Evolutionary conservation across 768 basidiomycete genomes (phyloP), one percentile per base, ranked within the genome.

Genomic region (Gelatoporia subvermispora): DNA sequence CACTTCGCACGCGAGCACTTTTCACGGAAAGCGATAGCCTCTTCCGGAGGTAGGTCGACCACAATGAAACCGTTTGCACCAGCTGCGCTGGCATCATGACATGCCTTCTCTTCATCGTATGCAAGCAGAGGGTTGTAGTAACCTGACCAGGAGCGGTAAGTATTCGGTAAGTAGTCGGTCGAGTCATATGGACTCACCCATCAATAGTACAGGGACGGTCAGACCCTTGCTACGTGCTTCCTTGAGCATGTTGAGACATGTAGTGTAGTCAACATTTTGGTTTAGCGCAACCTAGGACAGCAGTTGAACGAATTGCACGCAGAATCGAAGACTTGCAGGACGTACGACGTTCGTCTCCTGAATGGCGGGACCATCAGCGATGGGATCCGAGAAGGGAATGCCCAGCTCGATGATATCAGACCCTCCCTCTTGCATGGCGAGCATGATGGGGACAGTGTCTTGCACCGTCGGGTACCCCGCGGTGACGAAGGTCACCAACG

Each of bases 41-140:
- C 96, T 68, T 97, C 94, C 13, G 96, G 96, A 28, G 96, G 96
- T 23, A 98, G 81, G 64, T 99, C 96, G 21, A 98, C 94, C 70
- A 99, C 82, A 57, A 98, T 94, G 63, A 93, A 99, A 1, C 96
- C 96, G 65, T 95, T 98, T 0, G 92, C 96, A 15, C 95, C 95
- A 16, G 92, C 93, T 49, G 84, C 83, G 40, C 71, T 76, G 2
- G 93, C 94, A 63, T 96, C 94, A 46, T 84, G 80, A 21, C 98
- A 93, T 4, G 95, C 88, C 64, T 82, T 88, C 51, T 95, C 90
- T 69, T 99, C 96, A 2, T 93, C 93, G 59, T 97, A 95, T 0
- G 94, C 91, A 37, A 98, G 76, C 31, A 98, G 66, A 13, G 96
- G 95, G 64, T 99, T 99, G 68, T 96, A 98, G 71, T 99, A 99